Evolutionary conservation across 2,329 filamentous ascomycete species (phyloP).

Genomic region (Cadophora gregata): DNA sequence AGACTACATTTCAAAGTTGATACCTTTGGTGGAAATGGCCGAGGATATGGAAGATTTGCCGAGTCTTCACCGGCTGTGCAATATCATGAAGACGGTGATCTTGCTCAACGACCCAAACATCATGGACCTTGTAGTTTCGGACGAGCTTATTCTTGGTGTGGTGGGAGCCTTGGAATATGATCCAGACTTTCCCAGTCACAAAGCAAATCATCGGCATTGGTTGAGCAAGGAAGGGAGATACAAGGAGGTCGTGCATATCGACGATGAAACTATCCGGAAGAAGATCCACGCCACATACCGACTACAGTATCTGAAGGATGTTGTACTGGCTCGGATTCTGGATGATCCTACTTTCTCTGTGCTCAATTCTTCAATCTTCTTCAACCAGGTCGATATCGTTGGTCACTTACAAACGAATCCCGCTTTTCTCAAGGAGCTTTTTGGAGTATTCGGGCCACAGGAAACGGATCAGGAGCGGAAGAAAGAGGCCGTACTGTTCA

Average conservation of each 20-base stretch:
- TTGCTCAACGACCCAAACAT: constrained; percentile 93
- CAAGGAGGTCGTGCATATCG: constrained; percentile 94
- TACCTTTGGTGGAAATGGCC: constrained; percentile 84
- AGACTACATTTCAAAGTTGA: constrained; percentile 85
- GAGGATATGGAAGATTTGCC: constrained; percentile 88
- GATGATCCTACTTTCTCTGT: constrained; percentile 98
- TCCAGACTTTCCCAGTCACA: constrained; percentile 96
- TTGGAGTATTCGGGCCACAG: constrained; percentile 77
- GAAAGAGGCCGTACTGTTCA: constrained; percentile 94
- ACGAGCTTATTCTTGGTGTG: constrained; percentile 87
- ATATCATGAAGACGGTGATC: constrained; percentile 97
- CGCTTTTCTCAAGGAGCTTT: constrained; percentile 82
- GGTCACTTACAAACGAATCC: constrained; percentile 88
- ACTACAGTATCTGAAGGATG: constrained; percentile 95
- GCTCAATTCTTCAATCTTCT: constrained; percentile 97
- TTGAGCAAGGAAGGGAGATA: constrained; percentile 86
- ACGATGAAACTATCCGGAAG: constrained; percentile 77
- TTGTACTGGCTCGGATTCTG: constrained; percentile 93
- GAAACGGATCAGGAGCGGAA: constrained; percentile 73
- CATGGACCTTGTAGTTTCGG: constrained; percentile 91
- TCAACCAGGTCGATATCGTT: constrained; percentile 98
- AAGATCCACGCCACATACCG: constrained; percentile 98
- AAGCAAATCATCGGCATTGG: constrained; percentile 95
- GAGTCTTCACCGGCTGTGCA: constrained; percentile 91
- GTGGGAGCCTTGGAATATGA: constrained; percentile 98